These are phyloP conservation scores for Pestalotiopsis fici DNA, from an alignment of 2,329 filamentous ascomycete species.

Conservation along the genomic window DNA sequence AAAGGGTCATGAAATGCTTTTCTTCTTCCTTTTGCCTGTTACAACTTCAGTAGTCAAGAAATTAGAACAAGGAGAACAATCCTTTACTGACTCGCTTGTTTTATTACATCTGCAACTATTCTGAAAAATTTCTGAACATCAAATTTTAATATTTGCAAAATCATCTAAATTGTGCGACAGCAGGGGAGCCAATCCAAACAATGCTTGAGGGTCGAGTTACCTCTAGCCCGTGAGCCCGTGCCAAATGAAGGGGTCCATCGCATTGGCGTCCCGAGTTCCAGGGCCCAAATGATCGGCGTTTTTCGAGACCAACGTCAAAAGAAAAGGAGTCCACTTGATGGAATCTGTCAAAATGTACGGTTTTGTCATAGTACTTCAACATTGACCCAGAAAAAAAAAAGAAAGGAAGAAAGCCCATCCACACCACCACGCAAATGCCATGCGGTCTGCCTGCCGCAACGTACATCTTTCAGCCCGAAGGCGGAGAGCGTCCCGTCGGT, in stretches of 20 bases:
- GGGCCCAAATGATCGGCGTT: not conserved
- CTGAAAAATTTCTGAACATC: not conserved
- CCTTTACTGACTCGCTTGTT: not conserved
- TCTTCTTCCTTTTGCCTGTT: too few species aligned
- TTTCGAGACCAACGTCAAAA: not conserved
- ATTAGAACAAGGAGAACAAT: not conserved
- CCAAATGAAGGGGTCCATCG: not conserved
- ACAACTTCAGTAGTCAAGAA: too few species aligned
- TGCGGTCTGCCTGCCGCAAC: not conserved
- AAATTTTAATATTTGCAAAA: not conserved
- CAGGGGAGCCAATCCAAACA: not conserved
- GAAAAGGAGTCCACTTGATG: not conserved
- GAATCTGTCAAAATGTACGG: not conserved
- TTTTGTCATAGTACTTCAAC: not conserved
- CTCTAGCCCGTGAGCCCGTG: not conserved
- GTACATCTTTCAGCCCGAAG: not conserved
- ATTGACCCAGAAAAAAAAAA: too few species aligned
- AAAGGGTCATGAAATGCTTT: too few species aligned
- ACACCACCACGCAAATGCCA: not conserved
- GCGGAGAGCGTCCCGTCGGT: not conserved
- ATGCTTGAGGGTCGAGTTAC: not conserved
- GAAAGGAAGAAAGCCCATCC: not conserved
- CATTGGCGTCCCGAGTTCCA: not conserved
- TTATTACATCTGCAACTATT: too few species aligned
- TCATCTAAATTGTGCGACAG: not conserved